A percentile compares a stretch with the other conserved stretches of the same genome.
These are phyloP conservation scores for Cercospora sp. DNA, from an alignment of 2,329 filamentous ascomycete genomes.

Conservation along the genomic window DNA sequence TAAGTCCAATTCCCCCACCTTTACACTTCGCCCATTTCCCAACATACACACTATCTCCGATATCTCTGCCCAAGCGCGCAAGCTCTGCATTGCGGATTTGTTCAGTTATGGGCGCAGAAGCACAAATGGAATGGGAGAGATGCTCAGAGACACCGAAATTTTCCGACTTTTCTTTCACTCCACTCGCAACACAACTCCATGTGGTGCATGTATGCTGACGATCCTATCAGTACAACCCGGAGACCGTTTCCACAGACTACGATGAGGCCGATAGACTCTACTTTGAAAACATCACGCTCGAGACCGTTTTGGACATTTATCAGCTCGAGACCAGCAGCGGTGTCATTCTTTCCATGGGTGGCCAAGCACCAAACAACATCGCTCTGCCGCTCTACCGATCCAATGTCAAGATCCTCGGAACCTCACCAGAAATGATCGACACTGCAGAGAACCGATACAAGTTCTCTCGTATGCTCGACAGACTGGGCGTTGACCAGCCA, in stretches of 20 bases:
- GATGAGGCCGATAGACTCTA: too few species aligned
- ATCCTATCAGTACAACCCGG: too few species aligned
- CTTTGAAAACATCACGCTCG: neutral
- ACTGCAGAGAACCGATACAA: conserved; percentile 97
- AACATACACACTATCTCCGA: neutral
- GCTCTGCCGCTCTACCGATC: conserved; percentile 83
- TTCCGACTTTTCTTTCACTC: too few species aligned
- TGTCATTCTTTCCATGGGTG: conserved; percentile 93
- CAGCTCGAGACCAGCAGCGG: conserved; percentile 76
- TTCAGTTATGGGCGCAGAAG: too few species aligned
- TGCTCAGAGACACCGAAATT: too few species aligned
- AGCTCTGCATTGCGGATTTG: too few species aligned
- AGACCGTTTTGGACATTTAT: conserved; percentile 92
- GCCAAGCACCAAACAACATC: conserved; percentile 97
- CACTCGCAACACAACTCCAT: too few species aligned
- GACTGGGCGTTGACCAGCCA: conserved; percentile 92
- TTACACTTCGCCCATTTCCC: neutral
- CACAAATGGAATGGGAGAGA: too few species aligned
- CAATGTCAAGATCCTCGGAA: conserved; percentile 90
- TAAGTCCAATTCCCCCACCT: neutral
- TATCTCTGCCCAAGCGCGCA: neutral
- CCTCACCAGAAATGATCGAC: conserved; percentile 98
- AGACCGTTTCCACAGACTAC: too few species aligned
- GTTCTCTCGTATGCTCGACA: conserved; percentile 96
- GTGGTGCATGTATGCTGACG: too few species aligned